phyloP scores from a whole-genome alignment of 805 yeast genomes.

The Tetrapisispora fleetii region DNA sequence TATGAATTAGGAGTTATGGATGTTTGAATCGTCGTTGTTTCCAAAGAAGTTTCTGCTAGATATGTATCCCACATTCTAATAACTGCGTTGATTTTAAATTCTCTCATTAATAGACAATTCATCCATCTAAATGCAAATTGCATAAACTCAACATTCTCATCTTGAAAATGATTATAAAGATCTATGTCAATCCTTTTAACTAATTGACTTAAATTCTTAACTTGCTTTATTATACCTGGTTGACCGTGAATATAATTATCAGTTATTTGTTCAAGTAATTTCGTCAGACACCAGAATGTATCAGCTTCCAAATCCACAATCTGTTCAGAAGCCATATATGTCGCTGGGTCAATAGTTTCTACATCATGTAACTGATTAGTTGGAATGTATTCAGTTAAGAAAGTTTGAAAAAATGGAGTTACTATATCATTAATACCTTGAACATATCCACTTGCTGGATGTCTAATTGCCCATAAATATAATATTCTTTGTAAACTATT shows the following conservation, averaged over 20 bases:
- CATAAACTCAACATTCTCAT: slow-evolving; percentile 83
- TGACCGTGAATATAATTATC: slow-evolving; percentile 97
- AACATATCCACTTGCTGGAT: slow-evolving; percentile 96
- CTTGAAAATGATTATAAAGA: slow-evolving; percentile 61
- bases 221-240: slow-evolving; percentile 93
- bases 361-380: slow-evolving; percentile 35
- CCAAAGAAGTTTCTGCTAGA: slow-evolving; percentile 52
- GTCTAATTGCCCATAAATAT: slow-evolving; percentile 91
- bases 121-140: slow-evolving; percentile 98
- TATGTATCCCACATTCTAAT: slow-evolving; percentile 98
- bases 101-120: slow-evolving; percentile 96
- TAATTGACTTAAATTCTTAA: slow-evolving; percentile 64
- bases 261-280: slow-evolving; percentile 85
- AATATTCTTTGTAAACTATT: slow-evolving; percentile 68
- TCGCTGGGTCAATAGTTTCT: slow-evolving; percentile 52
- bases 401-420: slow-evolving; percentile 87
- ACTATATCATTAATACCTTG: slow-evolving; percentile 94
- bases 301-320: slow-evolving; percentile 80
- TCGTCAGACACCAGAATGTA: slow-evolving; percentile 92
- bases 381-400: slow-evolving; percentile 54
- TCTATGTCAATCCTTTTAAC: slow-evolving; percentile 72
- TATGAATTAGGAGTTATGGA: slow-evolving; percentile 8
- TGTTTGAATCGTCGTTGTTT: slow-evolving; percentile 12
- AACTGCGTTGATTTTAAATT: slow-evolving; percentile 64
- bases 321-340: slow-evolving; percentile 46